These are phyloP conservation scores for Pseudogymnoascus sp. DNA, from an alignment of 2,329 filamentous ascomycete genomes.

Conservation along the genomic window DNA sequence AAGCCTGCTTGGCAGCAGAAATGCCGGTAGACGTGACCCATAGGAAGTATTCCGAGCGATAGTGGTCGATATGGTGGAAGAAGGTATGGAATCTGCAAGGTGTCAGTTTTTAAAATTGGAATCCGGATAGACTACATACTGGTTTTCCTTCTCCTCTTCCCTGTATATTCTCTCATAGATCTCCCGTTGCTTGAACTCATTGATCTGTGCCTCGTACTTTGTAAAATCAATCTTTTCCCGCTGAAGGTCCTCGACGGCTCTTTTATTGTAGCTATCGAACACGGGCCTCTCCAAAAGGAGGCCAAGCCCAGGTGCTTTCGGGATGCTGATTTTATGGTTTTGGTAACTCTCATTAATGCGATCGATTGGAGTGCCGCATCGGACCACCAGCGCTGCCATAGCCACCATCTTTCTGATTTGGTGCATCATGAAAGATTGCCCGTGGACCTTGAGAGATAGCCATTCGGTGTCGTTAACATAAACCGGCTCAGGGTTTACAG, in stretches of 20 bases:
- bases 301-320: constrained; percentile 85
- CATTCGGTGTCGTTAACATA: constrained; percentile 89
- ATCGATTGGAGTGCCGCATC: constrained; percentile 67
- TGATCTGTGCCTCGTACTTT: constrained; percentile 68
- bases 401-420: constrained; percentile 99
- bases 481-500: constrained; percentile 65
- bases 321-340: constrained; percentile 68
- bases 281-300: constrained; percentile 83
- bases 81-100: constrained; percentile 61
- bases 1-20: constrained; percentile 45
- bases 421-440: constrained; percentile 99
- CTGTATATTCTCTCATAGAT: constrained; percentile 90
- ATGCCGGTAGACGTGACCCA: constrained; percentile 66
- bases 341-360: constrained; percentile 70
- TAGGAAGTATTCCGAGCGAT: constrained; percentile 61
- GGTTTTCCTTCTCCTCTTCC: constrained; percentile 78
- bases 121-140: constrained; percentile 45
- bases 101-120: constrained; percentile 17
- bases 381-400: constrained; percentile 76
- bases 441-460: constrained; percentile 92
- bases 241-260: constrained; percentile 53
- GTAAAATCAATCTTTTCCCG: constrained; percentile 68
- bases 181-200: constrained; percentile 81
- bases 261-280: constrained; percentile 80
- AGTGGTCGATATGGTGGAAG: constrained; percentile 72